phyloP scores from a whole-genome alignment of 2,329 filamentous ascomycete species.

The Parastagonospora avenae region DNA sequence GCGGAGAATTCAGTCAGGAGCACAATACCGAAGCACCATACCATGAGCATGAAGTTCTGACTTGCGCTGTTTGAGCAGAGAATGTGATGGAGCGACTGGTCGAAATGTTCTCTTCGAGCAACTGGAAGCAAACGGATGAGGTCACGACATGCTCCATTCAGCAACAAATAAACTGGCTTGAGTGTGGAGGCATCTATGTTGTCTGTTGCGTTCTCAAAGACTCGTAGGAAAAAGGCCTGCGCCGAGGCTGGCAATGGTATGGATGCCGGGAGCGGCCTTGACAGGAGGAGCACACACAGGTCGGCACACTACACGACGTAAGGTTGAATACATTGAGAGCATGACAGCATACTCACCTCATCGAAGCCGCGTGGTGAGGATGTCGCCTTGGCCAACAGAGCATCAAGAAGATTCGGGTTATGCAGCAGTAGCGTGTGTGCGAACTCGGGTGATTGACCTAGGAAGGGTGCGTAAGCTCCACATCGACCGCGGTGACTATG shows the following conservation, averaged over 20 bases:
- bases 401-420: slow-evolving; percentile 38
- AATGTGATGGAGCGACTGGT: slow-evolving; percentile 34
- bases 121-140: slow-evolving; percentile 32
- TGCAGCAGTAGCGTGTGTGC: slow-evolving; percentile 35
- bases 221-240: slow-evolving; percentile 40
- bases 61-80: slow-evolving; percentile 27
- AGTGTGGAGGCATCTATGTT: slow-evolving; percentile 30
- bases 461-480: slow-evolving; percentile 21
- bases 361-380: slow-evolving; percentile 35
- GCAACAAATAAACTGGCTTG: slow-evolving; percentile 36
- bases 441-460: slow-evolving; percentile 40
- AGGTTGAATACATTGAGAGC: background rate
- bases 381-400: slow-evolving; percentile 40
- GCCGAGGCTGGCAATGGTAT: slow-evolving; percentile 40
- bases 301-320: slow-evolving; percentile 26
- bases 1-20: slow-evolving; percentile 32
- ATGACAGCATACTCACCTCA: slow-evolving; percentile 25
- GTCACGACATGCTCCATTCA: slow-evolving; percentile 43
- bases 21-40: slow-evolving; percentile 43
- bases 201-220: slow-evolving; percentile 35
- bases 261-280: slow-evolving; percentile 34
- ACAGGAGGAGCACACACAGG: slow-evolving; percentile 41
- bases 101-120: slow-evolving; percentile 28
- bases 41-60: slow-evolving; percentile 33
- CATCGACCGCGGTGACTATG: background rate